phyloP scores from a whole-genome alignment of 2,329 filamentous ascomycete species.

The Dryadomyces quercus-mongolicae region DNA sequence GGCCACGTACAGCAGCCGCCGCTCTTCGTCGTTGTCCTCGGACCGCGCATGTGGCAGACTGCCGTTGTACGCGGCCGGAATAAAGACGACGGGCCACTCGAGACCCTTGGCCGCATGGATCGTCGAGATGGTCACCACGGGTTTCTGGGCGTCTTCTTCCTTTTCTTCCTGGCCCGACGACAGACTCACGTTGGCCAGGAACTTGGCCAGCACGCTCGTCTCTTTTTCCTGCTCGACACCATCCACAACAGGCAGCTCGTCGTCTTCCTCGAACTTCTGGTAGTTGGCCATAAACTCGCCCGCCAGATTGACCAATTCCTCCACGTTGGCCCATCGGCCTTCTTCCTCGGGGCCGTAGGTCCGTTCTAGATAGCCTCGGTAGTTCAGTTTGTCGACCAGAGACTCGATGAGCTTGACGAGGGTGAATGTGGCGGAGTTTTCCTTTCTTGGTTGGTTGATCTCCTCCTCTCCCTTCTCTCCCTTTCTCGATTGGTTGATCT shows the following conservation, averaged over 20 bases:
- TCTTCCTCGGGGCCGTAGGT: conserved; percentile 65
- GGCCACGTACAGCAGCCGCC: conserved; percentile 81
- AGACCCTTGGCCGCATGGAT: conserved; percentile 94
- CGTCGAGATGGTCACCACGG: conserved; percentile 79
- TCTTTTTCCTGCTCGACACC: conserved; percentile 58
- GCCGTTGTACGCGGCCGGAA: conserved; percentile 80
- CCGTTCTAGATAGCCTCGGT: conserved; percentile 61
- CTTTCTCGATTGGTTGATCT: conserved; percentile 9
- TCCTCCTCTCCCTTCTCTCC: neutral
- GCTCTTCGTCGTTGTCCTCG: conserved; percentile 78
- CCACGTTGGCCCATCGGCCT: conserved; percentile 73
- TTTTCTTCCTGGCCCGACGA: conserved; percentile 64
- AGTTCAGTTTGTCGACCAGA: conserved; percentile 52
- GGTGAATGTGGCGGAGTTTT: conserved; percentile 8
- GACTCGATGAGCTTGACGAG: conserved; percentile 38
- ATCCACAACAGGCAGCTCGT: conserved; percentile 54
- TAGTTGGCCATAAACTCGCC: conserved; percentile 48
- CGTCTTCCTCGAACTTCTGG: conserved; percentile 30
- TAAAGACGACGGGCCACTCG: conserved; percentile 92
- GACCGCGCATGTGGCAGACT: conserved; percentile 81
- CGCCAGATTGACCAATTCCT: conserved; percentile 75
- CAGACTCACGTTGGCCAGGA: conserved; percentile 84
- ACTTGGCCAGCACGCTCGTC: conserved; percentile 53
- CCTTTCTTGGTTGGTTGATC: neutral
- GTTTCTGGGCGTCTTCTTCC: conserved; percentile 39